Conservation (phyloP, 768 basidiomycete species). For the Kwoniella dendrophila region DNA sequence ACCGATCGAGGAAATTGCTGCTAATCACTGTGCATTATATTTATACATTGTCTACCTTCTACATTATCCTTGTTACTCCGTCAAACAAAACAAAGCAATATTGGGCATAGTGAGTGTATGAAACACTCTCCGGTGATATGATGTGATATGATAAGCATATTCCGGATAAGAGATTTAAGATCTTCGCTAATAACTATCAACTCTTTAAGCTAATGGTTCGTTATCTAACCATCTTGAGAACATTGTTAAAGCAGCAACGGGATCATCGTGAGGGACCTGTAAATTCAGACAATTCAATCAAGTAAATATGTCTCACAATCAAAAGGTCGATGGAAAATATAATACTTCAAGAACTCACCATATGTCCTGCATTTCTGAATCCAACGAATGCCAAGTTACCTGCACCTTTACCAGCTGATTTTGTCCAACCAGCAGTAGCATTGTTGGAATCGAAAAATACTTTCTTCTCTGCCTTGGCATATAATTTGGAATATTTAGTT, state of each 20-base stretch:
- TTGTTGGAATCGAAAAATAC: constrained; percentile 65
- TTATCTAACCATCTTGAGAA: constrained; percentile 58
- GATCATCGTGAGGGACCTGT: constrained; percentile 89
- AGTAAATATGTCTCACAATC: not conserved
- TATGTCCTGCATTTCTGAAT: constrained; percentile 76
- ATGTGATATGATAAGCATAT: no score
- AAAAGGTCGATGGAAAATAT: not conserved
- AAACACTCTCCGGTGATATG: no score
- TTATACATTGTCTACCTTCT: no score
- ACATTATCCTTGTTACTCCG: no score
- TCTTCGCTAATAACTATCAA: no score
- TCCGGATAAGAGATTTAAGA: no score
- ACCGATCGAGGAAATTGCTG: no score
- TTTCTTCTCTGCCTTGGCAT: constrained; percentile 59
- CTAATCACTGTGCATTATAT: no score
- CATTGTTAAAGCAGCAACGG: constrained; percentile 75
- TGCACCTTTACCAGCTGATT: constrained; percentile 70
- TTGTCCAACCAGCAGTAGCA: constrained; percentile 68
- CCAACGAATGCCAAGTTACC: constrained; percentile 85
- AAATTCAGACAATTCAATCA: not conserved
- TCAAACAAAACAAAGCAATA: no score
- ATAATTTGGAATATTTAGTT: constrained; percentile 67
- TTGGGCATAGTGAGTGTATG: no score
- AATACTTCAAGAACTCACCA: constrained; percentile 43
- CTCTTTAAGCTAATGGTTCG: constrained; percentile 53